Base-by-base conservation (phyloP, 1,139 yeast species). In the Suhomyces bokatorum region DNA sequence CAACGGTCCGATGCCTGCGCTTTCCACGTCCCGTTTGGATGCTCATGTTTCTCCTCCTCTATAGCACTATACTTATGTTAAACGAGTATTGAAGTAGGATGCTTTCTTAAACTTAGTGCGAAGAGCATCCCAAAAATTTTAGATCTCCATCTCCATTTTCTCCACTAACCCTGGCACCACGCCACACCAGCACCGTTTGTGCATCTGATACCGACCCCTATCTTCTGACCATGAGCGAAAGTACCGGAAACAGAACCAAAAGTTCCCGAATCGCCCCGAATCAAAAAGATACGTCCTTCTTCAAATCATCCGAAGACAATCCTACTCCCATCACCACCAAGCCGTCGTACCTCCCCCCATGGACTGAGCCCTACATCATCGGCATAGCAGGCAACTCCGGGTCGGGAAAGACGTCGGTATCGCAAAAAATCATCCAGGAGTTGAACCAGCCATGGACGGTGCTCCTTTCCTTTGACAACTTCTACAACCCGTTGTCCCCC, bases 361-460 rank as follows among this genome's bases (percentile, higher is more conserved):
- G 98, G 98, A 84, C 89, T 2, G 90, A 89, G 48, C 98, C 98
- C 0, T 93, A 90, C 60, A 83, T 93, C 41, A 91, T 93, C 51
- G 99, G 97, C 6, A 81, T 93, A 15, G 97, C 97, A 0, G 99
- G 99, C 1, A 83, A 87, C 45, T 86, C 96, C 17, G 99, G 98
- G 1, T 87, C 96, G 0, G 99, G 99, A 2, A 93, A 93, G 62
- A 93, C 99, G 0, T 86, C 96, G 27, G 87, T 93, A 22, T 95
- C 98, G 0, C 84, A 89, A 40, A 79, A 81, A 51, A 85, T 93
- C 54, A 88, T 91, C 47, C 80, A 85, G 46, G 82, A 83, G 49
- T 77, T 91, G 54, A 78, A 89, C 66, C 90, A 89, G 46, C 98
- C 99, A 1, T 91, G 98, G 97, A 89, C 98, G 0, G 91, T 93